A percentile compares a stretch with the other conserved stretches of the same genome.
These are phyloP conservation scores for Tylopilus sp. DNA, from an alignment of 1,284 basidiomycete species.

Conservation along the genomic window DNA sequence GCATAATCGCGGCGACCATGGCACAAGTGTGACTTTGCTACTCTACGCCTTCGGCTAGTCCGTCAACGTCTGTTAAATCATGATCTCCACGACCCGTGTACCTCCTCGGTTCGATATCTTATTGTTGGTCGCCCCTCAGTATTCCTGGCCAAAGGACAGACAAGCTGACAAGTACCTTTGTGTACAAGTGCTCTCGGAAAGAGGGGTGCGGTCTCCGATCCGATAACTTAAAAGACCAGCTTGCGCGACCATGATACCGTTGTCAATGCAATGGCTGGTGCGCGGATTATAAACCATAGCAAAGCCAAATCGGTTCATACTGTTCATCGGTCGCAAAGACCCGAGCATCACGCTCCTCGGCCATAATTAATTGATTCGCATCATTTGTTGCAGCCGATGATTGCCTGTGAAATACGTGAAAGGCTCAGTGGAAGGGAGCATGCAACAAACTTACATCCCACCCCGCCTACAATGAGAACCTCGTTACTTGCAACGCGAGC, in stretches of 20 bases:
- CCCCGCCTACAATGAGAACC: constrained; percentile 96
- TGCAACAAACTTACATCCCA: constrained; percentile 76
- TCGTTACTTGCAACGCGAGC: constrained; percentile 96
- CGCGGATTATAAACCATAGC: constrained; percentile 4
- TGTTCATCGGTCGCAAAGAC: constrained; percentile 97
- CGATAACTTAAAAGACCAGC: constrained; percentile 88
- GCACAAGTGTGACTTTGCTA: constrained; percentile 22
- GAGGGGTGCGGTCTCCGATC: constrained; percentile 82
- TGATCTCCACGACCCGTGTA: constrained; percentile 80
- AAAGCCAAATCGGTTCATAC: constrained; percentile 39
- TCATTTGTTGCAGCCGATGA: constrained; percentile 92
- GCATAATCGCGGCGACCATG: constrained; percentile 49
- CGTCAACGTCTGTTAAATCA: constrained; percentile 32
- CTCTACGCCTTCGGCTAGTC: constrained; percentile 1
- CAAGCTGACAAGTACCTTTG: constrained; percentile 57
- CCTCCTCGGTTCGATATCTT: constrained; percentile 89
- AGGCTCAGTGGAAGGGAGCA: background rate
- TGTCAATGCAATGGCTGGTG: constrained; percentile 93
- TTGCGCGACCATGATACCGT: constrained; percentile 99
- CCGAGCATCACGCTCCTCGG: constrained; percentile 78
- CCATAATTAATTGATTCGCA: constrained; percentile 99
- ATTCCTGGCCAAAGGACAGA: background rate
- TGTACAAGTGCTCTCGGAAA: constrained; percentile 81
- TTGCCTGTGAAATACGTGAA: constrained; percentile 57
- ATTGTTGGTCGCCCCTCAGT: constrained; percentile 10